These are phyloP conservation scores for Lachancea sp. DNA, from an alignment of 805 yeast species.

Conservation along the genomic window DNA sequence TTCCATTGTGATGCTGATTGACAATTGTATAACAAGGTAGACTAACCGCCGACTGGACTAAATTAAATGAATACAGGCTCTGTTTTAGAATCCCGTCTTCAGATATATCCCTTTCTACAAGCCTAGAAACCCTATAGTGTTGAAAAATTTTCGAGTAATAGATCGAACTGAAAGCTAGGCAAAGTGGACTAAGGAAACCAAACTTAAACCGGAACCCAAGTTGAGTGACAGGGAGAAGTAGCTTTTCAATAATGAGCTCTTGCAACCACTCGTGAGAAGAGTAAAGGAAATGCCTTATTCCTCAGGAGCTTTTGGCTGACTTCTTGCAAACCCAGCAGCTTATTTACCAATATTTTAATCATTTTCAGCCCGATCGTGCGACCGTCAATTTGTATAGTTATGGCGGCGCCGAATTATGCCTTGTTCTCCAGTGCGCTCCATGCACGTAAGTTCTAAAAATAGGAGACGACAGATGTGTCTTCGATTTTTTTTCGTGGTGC, in stretches of 20 bases:
- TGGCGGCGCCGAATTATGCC: not conserved
- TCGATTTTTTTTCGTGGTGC: not conserved
- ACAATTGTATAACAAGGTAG: not conserved
- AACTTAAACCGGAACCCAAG: no score
- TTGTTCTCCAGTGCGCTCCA: not conserved
- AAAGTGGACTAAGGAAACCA: not conserved
- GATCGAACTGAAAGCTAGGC: not conserved
- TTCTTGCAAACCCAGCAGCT: no score
- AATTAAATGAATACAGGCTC: not conserved
- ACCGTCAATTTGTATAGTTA: no score
- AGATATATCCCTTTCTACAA: slow-evolving; percentile 1
- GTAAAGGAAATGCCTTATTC: no score
- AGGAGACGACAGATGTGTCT: not conserved
- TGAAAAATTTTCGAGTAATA: slow-evolving; percentile 1
- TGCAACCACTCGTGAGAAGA: no score
- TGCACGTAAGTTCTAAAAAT: not conserved
- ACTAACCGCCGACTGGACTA: not conserved
- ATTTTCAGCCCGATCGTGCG: no score
- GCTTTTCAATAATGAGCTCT: no score
- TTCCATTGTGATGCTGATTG: slow-evolving; percentile 16
- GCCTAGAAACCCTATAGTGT: not conserved
- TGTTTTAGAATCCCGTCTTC: not conserved
- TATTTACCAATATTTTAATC: no score
- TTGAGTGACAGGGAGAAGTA: no score
- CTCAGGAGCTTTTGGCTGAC: no score